A percentile compares a stretch with the other conserved stretches of the same genome.
These are phyloP conservation scores for Chenopodium suecicum DNA, from an alignment of 148 eudicot genomes.

Conservation along the genomic window DNA sequence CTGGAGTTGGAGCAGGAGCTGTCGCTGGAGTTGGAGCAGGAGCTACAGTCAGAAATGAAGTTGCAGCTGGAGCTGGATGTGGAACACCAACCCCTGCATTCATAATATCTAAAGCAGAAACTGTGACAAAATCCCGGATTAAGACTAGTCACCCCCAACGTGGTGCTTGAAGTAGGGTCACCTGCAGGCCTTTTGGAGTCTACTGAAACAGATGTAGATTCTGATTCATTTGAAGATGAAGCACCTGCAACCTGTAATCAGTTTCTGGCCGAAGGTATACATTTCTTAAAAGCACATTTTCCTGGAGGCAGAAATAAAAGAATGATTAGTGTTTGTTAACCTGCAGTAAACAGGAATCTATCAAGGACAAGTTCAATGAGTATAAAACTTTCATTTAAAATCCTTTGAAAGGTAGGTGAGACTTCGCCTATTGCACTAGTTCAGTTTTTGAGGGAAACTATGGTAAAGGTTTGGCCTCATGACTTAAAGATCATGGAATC, in stretches of 20 bases:
- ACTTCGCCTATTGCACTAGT: too few relatives aligned
- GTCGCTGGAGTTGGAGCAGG: neutral
- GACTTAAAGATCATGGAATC: too few relatives aligned
- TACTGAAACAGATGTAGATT: constrained; percentile 33
- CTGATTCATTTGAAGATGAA: constrained; percentile 47
- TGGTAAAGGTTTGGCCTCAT: too few relatives aligned
- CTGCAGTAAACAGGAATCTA: neutral
- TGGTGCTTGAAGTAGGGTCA: constrained; percentile 32
- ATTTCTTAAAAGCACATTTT: constrained; percentile 79
- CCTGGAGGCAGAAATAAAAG: constrained; percentile 34
- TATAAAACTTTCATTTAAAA: too few relatives aligned
- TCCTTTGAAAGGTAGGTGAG: too few relatives aligned
- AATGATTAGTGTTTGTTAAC: neutral
- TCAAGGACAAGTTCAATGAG: neutral
- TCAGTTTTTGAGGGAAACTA: too few relatives aligned
- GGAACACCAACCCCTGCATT: constrained; percentile 10
- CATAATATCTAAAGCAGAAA: neutral
- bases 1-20: neutral
- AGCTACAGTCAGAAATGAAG: neutral
- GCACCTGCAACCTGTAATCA: constrained; percentile 74
- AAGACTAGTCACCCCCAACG: constrained; percentile 21
- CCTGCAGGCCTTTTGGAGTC: constrained; percentile 39
- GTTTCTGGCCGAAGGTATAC: constrained; percentile 89
- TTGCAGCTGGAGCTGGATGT: neutral
- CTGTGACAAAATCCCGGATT: neutral